phyloP scores from a whole-genome alignment of 768 basidiomycete genomes.

The Sporobolomyces phaffii region DNA sequence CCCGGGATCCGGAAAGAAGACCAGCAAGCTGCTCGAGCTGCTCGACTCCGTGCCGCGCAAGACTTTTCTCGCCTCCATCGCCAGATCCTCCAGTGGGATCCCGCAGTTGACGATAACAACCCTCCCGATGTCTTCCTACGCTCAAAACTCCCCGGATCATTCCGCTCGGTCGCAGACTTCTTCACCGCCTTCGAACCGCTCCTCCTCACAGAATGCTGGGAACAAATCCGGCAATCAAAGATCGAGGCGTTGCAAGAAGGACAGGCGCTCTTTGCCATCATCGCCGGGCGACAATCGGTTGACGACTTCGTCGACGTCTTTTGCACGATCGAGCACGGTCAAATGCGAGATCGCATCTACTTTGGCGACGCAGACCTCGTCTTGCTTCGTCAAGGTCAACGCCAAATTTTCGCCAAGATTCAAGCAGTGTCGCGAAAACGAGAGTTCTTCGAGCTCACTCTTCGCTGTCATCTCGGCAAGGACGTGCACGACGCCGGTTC shows the following conservation, averaged over 20 bases:
- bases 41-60: slow-evolving; percentile 67
- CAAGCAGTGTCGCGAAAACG: slow-evolving; percentile 51
- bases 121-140: slow-evolving; percentile 53
- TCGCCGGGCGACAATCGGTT: slow-evolving; percentile 63
- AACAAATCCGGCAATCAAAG: slow-evolving; percentile 72
- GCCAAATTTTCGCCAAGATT: slow-evolving; percentile 64
- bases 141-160: slow-evolving; percentile 42
- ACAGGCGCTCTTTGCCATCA: slow-evolving; percentile 50
- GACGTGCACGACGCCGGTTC: slow-evolving; percentile 51
- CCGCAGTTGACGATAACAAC: slow-evolving; percentile 57
- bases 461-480: slow-evolving; percentile 54
- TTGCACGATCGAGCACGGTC: slow-evolving; percentile 54
- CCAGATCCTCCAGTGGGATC: slow-evolving; percentile 77
- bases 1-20: slow-evolving; percentile 16
- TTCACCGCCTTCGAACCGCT: slow-evolving; percentile 73
- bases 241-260: slow-evolving; percentile 55
- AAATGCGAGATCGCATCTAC: slow-evolving; percentile 64
- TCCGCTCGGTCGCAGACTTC: slow-evolving; percentile 63
- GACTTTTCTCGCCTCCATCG: slow-evolving; percentile 74
- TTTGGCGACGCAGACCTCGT: slow-evolving; percentile 79
- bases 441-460: slow-evolving; percentile 54
- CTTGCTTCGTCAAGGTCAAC: slow-evolving; percentile 60
- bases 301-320: slow-evolving; percentile 82
- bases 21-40: slow-evolving; percentile 28
- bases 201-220: slow-evolving; percentile 82